Evolutionary conservation across 495 filamentous ascomycete genomes (phyloP), one percentile per base, ranked within the genome.

Genomic region (Penicillium robsamsonii): DNA sequence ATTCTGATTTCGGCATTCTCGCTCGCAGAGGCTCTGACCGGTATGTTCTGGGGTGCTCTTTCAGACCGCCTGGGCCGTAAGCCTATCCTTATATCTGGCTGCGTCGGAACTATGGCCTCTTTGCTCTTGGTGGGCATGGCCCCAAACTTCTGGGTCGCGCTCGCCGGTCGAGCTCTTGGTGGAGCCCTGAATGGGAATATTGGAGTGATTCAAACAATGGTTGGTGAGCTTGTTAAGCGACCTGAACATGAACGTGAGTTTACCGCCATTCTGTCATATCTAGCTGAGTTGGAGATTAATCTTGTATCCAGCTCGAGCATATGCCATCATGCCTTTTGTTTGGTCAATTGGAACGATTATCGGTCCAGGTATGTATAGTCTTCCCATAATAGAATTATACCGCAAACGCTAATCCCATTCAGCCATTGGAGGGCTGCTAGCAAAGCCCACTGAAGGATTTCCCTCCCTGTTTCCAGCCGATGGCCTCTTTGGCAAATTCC

Each of bases 171-270:
- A 56, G 79, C 84, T n/a, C 70, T 95, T 7, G 90, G 89, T 12
- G 92, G 92, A 22, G 71, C 87, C 5, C 74, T 96, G 41, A 96
- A 96, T 74, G 90, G 90, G 41, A 95, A 95, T 60, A 87, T 93
- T 63, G 90, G 87, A 10, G 90, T 95, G 31, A 90, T 95, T 56
- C 90, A 93, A 68, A 93, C 90, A n/a, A 93, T 93, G 89, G 90
- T 95, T 22, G 89, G 86, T 20, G 90, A 95, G 66, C 61, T 93
- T 48, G 87, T 93, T 43, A 85, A 78, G 20, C 85, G 86, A 31
- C 88, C 88, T 3, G 85, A 91, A 62, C 88, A 94, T 74, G 90
- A 94, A 68, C 90, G 87, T 90, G 78, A 75, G 87, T 79, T 50
- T 13, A 17, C 20, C 3, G 1, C 22, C 2, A 9, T 33, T n/a